These are phyloP conservation scores for Candida sp. DNA, from an alignment of 1,139 yeast species.

Conservation along the genomic window DNA sequence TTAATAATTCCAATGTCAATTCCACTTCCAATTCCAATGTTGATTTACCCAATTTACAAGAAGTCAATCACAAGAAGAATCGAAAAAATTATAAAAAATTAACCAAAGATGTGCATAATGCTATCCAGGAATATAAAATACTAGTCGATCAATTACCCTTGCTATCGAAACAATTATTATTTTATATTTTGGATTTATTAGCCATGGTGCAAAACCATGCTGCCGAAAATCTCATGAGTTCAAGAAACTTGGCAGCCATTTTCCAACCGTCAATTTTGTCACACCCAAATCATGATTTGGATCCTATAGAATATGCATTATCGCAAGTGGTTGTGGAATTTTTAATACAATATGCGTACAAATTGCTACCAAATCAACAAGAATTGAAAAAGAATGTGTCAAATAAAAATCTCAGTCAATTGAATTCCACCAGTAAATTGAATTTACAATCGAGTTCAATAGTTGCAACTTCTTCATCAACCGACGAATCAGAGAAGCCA, in stretches of 20 bases:
- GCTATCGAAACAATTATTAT: constrained; percentile 75
- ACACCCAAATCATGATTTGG: constrained; percentile 90
- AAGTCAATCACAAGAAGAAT: constrained; percentile 15
- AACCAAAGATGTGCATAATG: constrained; percentile 61
- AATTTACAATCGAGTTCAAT: background rate
- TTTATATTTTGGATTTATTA: constrained; percentile 81
- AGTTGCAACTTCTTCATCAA: background rate
- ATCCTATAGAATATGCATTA: constrained; percentile 86
- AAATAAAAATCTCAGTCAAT: background rate
- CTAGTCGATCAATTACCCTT: constrained; percentile 67
- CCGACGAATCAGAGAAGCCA: constrained; percentile 1
- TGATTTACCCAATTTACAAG: constrained; percentile 1
- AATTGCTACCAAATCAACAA: constrained; percentile 54
- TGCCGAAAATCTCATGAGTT: constrained; percentile 82
- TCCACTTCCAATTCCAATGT: background rate
- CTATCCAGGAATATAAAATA: constrained; percentile 67
- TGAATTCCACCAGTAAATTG: background rate
- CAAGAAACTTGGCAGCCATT: constrained; percentile 89
- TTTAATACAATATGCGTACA: constrained; percentile 81
- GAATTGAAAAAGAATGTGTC: constrained; percentile 2
- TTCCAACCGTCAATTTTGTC: constrained; percentile 94
- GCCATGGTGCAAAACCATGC: constrained; percentile 84
- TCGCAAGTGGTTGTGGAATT: constrained; percentile 88
- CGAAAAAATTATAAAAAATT: constrained; percentile 39
- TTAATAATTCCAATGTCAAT: constrained; percentile 2